These are phyloP conservation scores for Ceratocystis ficicola DNA, from an alignment of 2,329 filamentous ascomycete species.

Conservation along the genomic window DNA sequence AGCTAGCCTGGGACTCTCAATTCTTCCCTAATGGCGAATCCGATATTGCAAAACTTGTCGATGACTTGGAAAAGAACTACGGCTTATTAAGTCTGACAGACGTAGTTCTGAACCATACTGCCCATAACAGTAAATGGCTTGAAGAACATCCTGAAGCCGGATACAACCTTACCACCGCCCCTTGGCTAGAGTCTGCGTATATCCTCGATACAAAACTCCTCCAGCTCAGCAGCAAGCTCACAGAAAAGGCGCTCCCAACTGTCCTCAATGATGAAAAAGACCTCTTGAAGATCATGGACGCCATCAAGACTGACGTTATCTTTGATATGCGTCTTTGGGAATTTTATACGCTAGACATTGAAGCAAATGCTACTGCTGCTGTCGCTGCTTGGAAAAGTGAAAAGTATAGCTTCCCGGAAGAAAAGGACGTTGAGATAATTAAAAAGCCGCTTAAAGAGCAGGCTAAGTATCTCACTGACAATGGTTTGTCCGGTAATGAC, in stretches of 20 bases:
- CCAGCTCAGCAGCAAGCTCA: constrained; percentile 65
- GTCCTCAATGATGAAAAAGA: constrained; percentile 60
- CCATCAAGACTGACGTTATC: constrained; percentile 69
- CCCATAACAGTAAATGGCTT: constrained; percentile 89
- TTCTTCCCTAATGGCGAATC: constrained; percentile 76
- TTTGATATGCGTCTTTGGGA: constrained; percentile 76
- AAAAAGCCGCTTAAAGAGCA: constrained; percentile 30
- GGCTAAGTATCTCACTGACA: constrained; percentile 52
- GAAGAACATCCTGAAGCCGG: constrained; percentile 88
- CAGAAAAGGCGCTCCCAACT: constrained; percentile 59
- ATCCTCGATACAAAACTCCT: constrained; percentile 51
- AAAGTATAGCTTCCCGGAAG: constrained; percentile 42
- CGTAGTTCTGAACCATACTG: constrained; percentile 96
- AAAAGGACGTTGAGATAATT: constrained; percentile 25
- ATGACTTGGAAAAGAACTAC: constrained; percentile 72
- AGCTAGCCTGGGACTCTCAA: constrained; percentile 69
- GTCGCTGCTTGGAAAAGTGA: constrained; percentile 60
- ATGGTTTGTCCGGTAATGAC: constrained; percentile 59
- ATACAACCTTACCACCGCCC: constrained; percentile 86
- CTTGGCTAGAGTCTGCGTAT: constrained; percentile 56
- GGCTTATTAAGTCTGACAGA: constrained; percentile 82
- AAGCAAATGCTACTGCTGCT: constrained; percentile 55
- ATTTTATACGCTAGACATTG: constrained; percentile 75
- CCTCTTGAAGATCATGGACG: constrained; percentile 68
- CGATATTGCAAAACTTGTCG: constrained; percentile 64